Conservation (phyloP, 23 red algal species). For the Cyanidioschyzon merolae region DNA sequence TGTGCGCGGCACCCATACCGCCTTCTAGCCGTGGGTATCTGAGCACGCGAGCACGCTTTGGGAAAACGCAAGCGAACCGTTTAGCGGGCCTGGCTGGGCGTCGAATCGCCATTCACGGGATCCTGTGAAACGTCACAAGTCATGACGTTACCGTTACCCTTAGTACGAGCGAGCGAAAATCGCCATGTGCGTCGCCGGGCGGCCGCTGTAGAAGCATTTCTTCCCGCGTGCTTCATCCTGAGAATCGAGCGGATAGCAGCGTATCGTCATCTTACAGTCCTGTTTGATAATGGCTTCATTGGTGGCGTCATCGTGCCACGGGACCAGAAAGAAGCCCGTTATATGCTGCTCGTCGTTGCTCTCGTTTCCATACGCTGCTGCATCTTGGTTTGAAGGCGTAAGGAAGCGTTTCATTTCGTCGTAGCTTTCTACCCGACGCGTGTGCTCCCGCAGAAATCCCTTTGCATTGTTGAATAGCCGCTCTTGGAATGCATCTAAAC, state of each 20-base stretch:
- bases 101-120: no score
- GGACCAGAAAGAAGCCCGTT: constrained; percentile 66
- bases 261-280: constrained; percentile 78
- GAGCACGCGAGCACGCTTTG: no score
- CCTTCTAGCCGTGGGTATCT: no score
- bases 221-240: constrained; percentile 47
- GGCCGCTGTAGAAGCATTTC: constrained; percentile 75
- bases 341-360: neutral
- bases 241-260: constrained; percentile 71
- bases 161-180: constrained; percentile 78
- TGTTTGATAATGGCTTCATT: constrained; percentile 76
- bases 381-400: constrained; percentile 16
- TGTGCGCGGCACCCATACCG: no score
- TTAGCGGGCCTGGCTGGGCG: no score
- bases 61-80: no score
- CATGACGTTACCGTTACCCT: no score
- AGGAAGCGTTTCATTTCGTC: constrained; percentile 56
- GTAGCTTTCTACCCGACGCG: constrained; percentile 27
- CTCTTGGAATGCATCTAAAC: constrained; percentile 8
- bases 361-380: neutral
- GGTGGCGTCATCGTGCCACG: constrained; percentile 63
- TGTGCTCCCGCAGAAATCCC: neutral
- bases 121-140: no score
- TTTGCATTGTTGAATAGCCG: constrained; percentile 22
- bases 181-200: constrained; percentile 95